phyloP scores from a whole-genome alignment of 1,139 yeast genomes.

The Blastobotrys apis region DNA sequence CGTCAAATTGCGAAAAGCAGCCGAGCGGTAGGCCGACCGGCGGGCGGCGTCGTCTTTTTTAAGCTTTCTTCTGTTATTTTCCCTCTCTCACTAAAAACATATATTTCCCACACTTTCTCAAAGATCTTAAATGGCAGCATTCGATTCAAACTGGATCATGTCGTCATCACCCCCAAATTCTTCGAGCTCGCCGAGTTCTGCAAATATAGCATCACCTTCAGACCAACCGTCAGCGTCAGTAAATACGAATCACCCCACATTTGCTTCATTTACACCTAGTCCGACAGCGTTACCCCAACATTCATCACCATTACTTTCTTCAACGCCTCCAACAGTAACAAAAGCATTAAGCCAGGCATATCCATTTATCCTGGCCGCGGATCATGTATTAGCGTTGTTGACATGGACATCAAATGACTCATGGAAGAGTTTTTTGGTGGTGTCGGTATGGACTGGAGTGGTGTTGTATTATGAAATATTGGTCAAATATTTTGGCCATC shows the following conservation, averaged over 20 bases:
- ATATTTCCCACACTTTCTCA: no score
- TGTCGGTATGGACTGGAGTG: conserved; percentile 51
- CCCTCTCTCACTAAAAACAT: no score
- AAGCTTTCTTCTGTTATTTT: no score
- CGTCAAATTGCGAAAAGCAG: no score
- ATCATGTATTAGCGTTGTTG: conserved; percentile 61
- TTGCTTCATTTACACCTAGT: conserved; percentile 35
- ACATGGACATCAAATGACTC: conserved; percentile 92
- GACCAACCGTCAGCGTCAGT: not conserved
- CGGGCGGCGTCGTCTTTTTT: no score
- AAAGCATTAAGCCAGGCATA: conserved; percentile 77
- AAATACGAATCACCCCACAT: conserved; percentile 16
- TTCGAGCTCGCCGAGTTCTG: not conserved
- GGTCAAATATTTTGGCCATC: conserved; percentile 75
- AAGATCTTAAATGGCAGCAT: conserved; percentile 18
- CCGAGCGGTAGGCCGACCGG: not conserved
- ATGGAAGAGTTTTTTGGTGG: conserved; percentile 67
- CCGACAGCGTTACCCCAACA: conserved; percentile 34
- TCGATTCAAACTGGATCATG: conserved; percentile 19
- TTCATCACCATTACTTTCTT: conserved; percentile 38
- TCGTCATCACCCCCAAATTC: conserved; percentile 12
- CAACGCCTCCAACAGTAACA: conserved; percentile 87
- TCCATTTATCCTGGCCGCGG: conserved; percentile 72
- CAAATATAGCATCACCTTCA: no score
- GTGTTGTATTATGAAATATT: conserved; percentile 72